phyloP scores from a whole-genome alignment of 1,139 yeast genomes.

The Protomyces lactucae-debilis region DNA sequence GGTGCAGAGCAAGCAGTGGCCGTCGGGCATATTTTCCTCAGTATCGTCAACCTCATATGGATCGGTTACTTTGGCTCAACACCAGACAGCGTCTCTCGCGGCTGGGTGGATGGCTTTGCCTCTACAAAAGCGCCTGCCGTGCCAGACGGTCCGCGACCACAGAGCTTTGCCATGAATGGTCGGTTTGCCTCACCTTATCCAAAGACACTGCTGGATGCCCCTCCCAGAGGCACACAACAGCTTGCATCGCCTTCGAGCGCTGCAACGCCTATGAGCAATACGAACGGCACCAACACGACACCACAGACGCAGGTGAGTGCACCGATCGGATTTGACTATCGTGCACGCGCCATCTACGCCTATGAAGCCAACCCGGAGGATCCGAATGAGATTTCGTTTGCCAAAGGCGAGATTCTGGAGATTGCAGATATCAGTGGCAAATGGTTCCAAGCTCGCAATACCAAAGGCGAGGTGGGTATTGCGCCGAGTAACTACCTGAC shows the following conservation, averaged over 20 bases:
- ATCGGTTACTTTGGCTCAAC: conserved; percentile 67
- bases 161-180: conserved; percentile 20
- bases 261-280: conserved; percentile 38
- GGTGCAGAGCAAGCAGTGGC: conserved; percentile 80
- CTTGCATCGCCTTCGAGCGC: conserved; percentile 35
- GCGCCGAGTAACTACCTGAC: conserved; percentile 88
- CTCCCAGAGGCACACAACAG: neutral
- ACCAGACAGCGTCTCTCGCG: conserved; percentile 58
- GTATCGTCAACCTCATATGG: conserved; percentile 76
- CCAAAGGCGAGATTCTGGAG: conserved; percentile 81
- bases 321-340: conserved; percentile 63
- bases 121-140: conserved; percentile 2
- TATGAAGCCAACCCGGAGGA: conserved; percentile 94
- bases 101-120: conserved; percentile 64
- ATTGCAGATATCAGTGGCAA: conserved; percentile 92
- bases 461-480: conserved; percentile 89
- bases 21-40: conserved; percentile 80
- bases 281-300: neutral
- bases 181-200: conserved; percentile 27
- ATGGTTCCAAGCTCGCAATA: conserved; percentile 97
- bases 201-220: conserved; percentile 6
- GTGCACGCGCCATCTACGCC: conserved; percentile 79
- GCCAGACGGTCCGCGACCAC: conserved; percentile 8
- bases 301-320: conserved; percentile 19
- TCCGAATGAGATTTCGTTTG: conserved; percentile 84